Evolutionary conservation across 257 asterid species (phyloP), one percentile per base, ranked within the genome.

Genomic region (Orobanche coerulescens): DNA sequence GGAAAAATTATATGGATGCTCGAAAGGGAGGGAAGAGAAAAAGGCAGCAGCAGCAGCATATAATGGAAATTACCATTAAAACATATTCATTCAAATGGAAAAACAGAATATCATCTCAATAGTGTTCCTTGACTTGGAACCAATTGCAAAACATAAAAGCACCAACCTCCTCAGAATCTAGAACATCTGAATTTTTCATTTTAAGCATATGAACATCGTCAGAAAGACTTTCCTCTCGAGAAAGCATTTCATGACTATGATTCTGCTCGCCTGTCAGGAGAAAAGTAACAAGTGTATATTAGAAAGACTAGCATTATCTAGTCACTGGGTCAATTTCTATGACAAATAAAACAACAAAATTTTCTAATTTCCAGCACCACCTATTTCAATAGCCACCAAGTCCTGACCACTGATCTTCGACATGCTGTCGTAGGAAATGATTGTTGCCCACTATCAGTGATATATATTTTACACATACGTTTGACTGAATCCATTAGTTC

Each of bases 101-200:
- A 57, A 65, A 37, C 25, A 43, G 19, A 63, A 51, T 28, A 40
- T 37, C 48, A 25, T 49, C 6, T 66, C 20, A 2, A 40, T 34
- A 36, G 25, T 58, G 58, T 57, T 66, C 42, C 60, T 66, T 54
- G 62, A 61, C 46, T 47, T 25, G 71, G 61, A 73, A 48, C 28
- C 64, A 53, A 50, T 36, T 63, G 62, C 46, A 39, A 66, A 60
- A 43, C 18, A 67, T n/a, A 33, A 57, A 54, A 52, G 56, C 51
- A 57, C 87, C 52, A 66, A 85, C 96, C 95, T 80, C 87, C 40
- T 56, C 82, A 22, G 83, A 69, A 54, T 75, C 93, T 16, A 60
- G 65, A 61, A 69, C 20, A 59, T 73, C 77, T 65, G 75, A 40
- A 23, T 68, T 71, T 58, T 58, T 81, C 65, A 47, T 68, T 64